Base-by-base conservation (phyloP, 2,329 filamentous ascomycete genomes). In the Trichothecium sympodiale region DNA sequence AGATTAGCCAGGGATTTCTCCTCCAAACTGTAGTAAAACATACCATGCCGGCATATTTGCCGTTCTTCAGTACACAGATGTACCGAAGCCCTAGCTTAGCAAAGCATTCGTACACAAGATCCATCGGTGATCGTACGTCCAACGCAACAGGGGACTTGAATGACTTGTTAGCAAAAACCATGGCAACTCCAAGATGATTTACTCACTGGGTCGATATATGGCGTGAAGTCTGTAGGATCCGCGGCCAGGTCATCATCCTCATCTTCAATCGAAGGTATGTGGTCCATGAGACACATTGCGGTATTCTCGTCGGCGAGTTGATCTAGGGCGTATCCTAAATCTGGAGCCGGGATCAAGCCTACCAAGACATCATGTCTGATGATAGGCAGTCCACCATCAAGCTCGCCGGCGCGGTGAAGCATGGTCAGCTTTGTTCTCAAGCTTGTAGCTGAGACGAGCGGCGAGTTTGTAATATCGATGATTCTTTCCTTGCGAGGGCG, bases 81-180 rank as follows among this genome's bases (percentile, higher is more conserved):
- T 94, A 96, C 42, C 91, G 71, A 45, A 98, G 60, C 2, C 91
- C 91, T 8, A 98, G 67, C 60, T 98, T 98, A 34, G 85, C 83
- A 55, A 96, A 98, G 50, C 87, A 89, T 54, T 98, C 91, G 50
- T 94, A 95, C 4, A 95, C 91, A 28, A 98, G 63, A 53, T 96
- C 88, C 74, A 96, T 88, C 0, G 91, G 85, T 1, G 83, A 91
- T 46, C 80, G 76, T 20, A 94, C 83, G 51, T 98, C 91, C 17
- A 98, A 65, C 10, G 88, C 74, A 12, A 98, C 74, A 0, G 91
- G 91, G 3, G 89, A 83, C 75, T 20, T 14, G 15, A 18, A 36
- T 54, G 28, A 53, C 43, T 32, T 28, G 29, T 4, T 5, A 13
- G 16, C 10, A 14, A 8, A 20, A 13, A 5, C 14, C 8, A 15